phyloP scores from a whole-genome alignment of 2,329 filamentous ascomycete species.

The Helminthosporium solani region DNA sequence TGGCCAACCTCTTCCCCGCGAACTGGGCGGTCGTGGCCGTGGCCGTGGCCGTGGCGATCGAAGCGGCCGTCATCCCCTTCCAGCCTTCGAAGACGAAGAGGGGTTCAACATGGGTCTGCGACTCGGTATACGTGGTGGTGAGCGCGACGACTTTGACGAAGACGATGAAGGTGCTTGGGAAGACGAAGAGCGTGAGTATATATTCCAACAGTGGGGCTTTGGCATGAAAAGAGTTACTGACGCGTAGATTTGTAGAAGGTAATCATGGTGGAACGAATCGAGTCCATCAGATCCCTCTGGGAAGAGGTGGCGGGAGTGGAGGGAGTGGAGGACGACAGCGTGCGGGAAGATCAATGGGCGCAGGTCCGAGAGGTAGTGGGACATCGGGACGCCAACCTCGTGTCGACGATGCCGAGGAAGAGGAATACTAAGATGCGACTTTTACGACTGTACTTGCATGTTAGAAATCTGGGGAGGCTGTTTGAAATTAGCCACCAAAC shows the following conservation, averaged over 20 bases:
- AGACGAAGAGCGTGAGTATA: slow-evolving; percentile 1
- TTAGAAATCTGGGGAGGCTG: too few species aligned
- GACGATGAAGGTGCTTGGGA: slow-evolving; percentile 3
- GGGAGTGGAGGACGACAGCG: neutral
- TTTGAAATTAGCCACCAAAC: too few species aligned
- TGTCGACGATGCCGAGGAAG: slow-evolving; percentile 7
- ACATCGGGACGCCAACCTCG: slow-evolving; percentile 3
- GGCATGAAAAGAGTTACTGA: neutral
- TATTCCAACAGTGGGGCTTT: neutral
- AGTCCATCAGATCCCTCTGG: neutral
- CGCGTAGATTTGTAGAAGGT: neutral
- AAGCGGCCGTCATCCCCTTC: neutral
- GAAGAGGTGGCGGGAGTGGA: slow-evolving; percentile 1
- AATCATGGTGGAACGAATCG: neutral
- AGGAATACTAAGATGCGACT: neutral
- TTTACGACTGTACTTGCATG: neutral
- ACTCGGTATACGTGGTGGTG: neutral
- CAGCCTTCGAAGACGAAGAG: neutral
- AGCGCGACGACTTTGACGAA: neutral
- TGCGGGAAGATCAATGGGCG: neutral
- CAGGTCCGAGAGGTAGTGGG: neutral
- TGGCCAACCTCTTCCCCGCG: too few species aligned
- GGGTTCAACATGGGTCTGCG: neutral
- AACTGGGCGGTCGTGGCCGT: neutral
- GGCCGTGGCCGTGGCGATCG: neutral